Evolutionary conservation across 2,329 filamentous ascomycete genomes (phyloP).

Genomic region (Xylariaceae sp.): DNA sequence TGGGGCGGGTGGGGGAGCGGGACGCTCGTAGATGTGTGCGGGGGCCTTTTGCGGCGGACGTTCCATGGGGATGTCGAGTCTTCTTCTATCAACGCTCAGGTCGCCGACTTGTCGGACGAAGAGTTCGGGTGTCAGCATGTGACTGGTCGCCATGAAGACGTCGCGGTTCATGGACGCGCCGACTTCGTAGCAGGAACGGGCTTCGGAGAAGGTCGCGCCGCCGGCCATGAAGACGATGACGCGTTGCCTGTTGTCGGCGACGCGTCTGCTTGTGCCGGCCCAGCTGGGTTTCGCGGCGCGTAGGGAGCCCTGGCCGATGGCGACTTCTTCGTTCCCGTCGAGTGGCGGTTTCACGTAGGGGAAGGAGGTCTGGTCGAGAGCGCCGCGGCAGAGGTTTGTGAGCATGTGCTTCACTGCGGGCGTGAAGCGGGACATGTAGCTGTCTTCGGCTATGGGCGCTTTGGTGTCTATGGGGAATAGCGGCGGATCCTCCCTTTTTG

Average conservation of each 20-base stretch:
- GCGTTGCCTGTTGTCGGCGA: conserved; percentile 77
- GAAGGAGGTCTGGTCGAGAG: conserved; percentile 61
- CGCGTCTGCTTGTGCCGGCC: conserved; percentile 74
- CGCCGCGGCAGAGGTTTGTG: conserved; percentile 63
- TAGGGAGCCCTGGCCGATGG: conserved; percentile 65
- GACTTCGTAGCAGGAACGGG: conserved; percentile 82
- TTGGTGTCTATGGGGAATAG: conserved; percentile 66
- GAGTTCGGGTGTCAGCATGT: conserved; percentile 83
- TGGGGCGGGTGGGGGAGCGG: conserved; percentile 42
- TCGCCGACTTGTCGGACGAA: conserved; percentile 81
- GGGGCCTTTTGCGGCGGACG: conserved; percentile 76
- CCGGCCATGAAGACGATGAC: conserved; percentile 93
- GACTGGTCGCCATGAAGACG: conserved; percentile 80
- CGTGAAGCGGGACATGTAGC: conserved; percentile 80
- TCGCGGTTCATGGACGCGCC: conserved; percentile 69
- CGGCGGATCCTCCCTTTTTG: conserved; percentile 57
- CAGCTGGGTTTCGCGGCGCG: conserved; percentile 91
- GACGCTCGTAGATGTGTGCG: conserved; percentile 75
- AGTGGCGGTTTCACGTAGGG: conserved; percentile 69
- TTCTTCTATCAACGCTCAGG: conserved; percentile 66
- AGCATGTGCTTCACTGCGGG: conserved; percentile 78
- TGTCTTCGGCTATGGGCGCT: conserved; percentile 61
- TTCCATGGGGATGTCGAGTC: conserved; percentile 76
- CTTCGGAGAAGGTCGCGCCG: conserved; percentile 89
- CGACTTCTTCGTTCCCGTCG: conserved; percentile 55